Evolutionary conservation across 768 basidiomycete genomes (phyloP), one percentile per base, ranked within the genome.

Genomic region (Leucocoprinus birnbaumii): DNA sequence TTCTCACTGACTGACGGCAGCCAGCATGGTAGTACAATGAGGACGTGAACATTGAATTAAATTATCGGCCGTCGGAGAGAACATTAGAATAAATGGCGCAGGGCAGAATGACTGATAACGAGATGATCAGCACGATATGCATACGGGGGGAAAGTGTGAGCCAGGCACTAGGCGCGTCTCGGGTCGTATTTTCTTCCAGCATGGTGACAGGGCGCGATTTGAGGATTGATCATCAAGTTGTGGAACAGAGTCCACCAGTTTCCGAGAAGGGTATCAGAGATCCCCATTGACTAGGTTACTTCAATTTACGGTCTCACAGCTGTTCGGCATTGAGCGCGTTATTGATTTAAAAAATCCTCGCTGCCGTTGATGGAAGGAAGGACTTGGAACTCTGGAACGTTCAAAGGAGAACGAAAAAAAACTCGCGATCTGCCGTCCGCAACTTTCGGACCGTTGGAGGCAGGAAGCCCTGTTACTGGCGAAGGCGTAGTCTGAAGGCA

Each of bases 401-500:
- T 34, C 19, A 38, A 25, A 51, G 48, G 44, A 34, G 21, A 13
- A 31, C 25, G 41, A 31, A 26, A 38, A 45, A 11, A 31, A 31
- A 31, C 11, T 34, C 19, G 25, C 44, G 44, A 40, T 3, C 16
- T 34, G 27, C 22, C 24, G 14, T 25, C 38, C 38, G 45, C 26
- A 34, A 34, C 11, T 16, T 38, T 27, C 11, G 22, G 27, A 14
- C 7, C 11, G 25, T 8, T 44, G 41, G 40, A 27, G 42, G 26
- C n/a, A n/a, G n/a, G 24, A 50, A 16, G 43, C 13, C 27, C 47
- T 57, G 55, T 58, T 68, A 68, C 61, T 82, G 83, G 53, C 89
- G 84, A 44, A 93, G 78, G 5, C 91, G 83, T 53, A 93, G 69
- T 45, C 83, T 77, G 68, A 91, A 87, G 5, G 90, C 91, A 64